phyloP scores from a whole-genome alignment of 2,329 filamentous ascomycete species.

The Colletotrichum noveboracense region DNA sequence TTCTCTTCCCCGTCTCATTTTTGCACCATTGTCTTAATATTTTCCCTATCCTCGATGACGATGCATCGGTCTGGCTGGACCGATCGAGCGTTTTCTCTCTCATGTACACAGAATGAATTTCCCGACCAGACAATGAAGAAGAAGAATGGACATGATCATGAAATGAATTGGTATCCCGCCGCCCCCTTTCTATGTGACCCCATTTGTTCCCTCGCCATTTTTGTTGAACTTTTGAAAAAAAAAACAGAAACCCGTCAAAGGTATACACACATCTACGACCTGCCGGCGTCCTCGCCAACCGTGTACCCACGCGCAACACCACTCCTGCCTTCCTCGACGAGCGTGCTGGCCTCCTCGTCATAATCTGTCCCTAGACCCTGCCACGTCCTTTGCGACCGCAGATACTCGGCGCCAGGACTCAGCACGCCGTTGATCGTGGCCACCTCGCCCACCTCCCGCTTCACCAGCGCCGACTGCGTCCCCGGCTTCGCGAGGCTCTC shows the following conservation, averaged over 20 bases:
- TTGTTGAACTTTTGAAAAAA: background rate
- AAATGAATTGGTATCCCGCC: background rate
- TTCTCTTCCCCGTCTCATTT: background rate
- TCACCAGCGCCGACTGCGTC: slow-evolving; percentile 57
- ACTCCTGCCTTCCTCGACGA: slow-evolving; percentile 82
- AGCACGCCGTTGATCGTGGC: slow-evolving; percentile 82
- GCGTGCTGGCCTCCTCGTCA: slow-evolving; percentile 63
- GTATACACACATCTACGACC: background rate
- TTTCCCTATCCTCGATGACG: background rate
- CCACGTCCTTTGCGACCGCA: slow-evolving; percentile 87
- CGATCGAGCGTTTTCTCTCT: background rate
- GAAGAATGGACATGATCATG: background rate
- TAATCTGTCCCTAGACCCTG: slow-evolving; percentile 91
- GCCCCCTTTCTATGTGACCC: background rate
- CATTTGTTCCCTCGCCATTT: background rate
- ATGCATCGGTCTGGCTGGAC: background rate
- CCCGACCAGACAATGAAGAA: background rate
- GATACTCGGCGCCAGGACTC: slow-evolving; percentile 90
- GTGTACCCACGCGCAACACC: slow-evolving; percentile 90
- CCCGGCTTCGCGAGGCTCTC: slow-evolving; percentile 25
- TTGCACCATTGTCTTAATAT: background rate
- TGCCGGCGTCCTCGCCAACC: slow-evolving; percentile 62
- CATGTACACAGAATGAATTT: background rate
- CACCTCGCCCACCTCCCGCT: slow-evolving; percentile 68
- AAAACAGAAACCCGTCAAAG: background rate